phyloP scores from a whole-genome alignment of 371 early-diverging fungal genomes.

The Actinomortierella wolfii region DNA sequence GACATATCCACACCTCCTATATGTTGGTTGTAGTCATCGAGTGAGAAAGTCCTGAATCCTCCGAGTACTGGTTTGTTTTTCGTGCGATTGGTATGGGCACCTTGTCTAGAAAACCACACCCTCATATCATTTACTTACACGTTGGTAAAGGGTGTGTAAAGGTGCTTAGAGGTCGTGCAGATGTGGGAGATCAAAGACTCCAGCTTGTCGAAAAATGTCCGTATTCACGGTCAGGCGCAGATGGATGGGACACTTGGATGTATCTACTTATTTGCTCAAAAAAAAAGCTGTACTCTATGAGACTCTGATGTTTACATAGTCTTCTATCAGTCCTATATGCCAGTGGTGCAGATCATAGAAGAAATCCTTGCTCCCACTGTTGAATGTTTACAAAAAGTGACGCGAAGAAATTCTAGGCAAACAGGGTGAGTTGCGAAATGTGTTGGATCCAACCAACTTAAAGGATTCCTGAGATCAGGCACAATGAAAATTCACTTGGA shows the following conservation, averaged over 20 bases:
- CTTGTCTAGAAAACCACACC: conserved; percentile 15
- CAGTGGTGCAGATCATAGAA: no score
- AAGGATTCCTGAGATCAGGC: no score
- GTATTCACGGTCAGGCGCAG: conserved; percentile 4
- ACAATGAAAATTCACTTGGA: no score
- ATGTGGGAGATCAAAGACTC: conserved; percentile 19
- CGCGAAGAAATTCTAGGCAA: no score
- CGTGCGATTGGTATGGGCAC: conserved; percentile 19
- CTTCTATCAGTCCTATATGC: no score
- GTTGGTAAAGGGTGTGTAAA: conserved; percentile 17
- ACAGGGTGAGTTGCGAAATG: no score
- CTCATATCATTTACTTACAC: conserved; percentile 27
- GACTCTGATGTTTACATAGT: no score
- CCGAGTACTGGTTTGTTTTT: conserved; percentile 21
- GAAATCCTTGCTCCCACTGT: no score
- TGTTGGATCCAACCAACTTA: no score
- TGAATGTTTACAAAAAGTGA: no score
- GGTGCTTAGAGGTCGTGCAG: conserved; percentile 6
- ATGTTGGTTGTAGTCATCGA: conserved; percentile 34
- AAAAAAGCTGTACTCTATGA: no score
- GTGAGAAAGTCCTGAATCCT: conserved; percentile 27
- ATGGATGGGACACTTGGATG: conserved; percentile 3
- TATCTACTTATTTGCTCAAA: conserved; percentile 27
- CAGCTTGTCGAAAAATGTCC: no score
- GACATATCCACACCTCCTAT: conserved; percentile 33